A percentile compares a stretch with the other conserved stretches of the same genome.
Conservation (phyloP, 2,329 filamentous ascomycete genomes). For the Trichophyton simii region DNA sequence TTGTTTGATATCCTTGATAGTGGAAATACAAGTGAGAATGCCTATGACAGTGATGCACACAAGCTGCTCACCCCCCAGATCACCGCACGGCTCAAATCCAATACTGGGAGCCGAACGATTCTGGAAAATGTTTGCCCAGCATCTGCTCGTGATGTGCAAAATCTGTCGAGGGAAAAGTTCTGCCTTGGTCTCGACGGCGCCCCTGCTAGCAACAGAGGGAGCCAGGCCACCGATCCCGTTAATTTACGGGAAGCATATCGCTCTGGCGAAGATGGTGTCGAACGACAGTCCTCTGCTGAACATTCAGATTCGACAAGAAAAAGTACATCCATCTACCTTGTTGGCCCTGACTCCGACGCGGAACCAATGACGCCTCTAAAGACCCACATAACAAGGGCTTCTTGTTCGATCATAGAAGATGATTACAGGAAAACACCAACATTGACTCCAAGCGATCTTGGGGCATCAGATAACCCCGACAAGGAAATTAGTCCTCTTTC, state of each 20-base stretch:
- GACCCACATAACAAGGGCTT: neutral
- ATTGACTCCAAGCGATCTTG: neutral
- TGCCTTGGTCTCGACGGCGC: neutral
- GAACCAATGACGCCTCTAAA: neutral
- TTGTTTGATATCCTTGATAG: slow-evolving; percentile 18
- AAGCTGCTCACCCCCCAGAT: slow-evolving; percentile 26
- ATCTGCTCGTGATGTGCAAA: neutral
- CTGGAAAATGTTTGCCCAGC: neutral
- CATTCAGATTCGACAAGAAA: neutral
- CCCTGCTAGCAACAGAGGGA: neutral
- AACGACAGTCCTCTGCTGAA: neutral
- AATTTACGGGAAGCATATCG: neutral
- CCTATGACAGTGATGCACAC: slow-evolving; percentile 33
- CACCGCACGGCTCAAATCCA: slow-evolving; percentile 12
- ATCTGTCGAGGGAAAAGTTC: neutral
- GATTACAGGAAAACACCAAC: neutral
- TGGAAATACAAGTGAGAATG: slow-evolving; percentile 27
- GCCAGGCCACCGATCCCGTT: neutral
- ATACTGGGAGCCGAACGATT: neutral
- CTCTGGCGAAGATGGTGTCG: neutral
- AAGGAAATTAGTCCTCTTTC: neutral
- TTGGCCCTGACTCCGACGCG: neutral
- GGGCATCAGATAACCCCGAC: neutral
- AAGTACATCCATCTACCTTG: neutral
- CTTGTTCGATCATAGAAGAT: neutral